phyloP scores from a whole-genome alignment of 169 alveolate species.

The Eimeria brunetti region DNA sequence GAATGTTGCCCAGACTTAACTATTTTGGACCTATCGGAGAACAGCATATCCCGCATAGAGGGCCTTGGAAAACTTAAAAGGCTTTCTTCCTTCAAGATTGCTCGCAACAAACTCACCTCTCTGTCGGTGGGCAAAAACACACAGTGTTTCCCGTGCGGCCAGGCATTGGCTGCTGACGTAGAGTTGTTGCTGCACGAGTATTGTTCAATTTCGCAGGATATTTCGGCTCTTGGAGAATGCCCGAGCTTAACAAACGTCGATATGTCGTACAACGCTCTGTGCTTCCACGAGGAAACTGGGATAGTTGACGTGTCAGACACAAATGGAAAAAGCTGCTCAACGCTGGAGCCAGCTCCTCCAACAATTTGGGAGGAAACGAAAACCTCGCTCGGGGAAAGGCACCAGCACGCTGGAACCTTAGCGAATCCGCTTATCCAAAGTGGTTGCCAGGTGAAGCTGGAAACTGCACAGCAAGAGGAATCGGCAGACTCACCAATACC shows the following conservation, averaged over 20 bases:
- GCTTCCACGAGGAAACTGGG: constrained; percentile 18
- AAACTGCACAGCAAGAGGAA: not conserved
- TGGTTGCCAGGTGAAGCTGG: not conserved
- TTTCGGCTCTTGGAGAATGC: constrained; percentile 88
- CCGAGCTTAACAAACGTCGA: constrained; percentile 89
- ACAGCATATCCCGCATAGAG: constrained; percentile 87
- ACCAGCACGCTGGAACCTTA: not conserved
- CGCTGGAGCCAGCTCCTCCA: not conserved
- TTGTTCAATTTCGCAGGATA: constrained; percentile 81
- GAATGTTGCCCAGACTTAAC: constrained; percentile 88
- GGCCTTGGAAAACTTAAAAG: constrained; percentile 78
- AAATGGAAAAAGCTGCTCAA: not conserved
- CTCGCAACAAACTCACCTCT: constrained; percentile 86
- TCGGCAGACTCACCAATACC: not conserved
- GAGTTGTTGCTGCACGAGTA: not conserved
- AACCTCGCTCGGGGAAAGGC: not conserved
- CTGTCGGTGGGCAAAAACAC: constrained; percentile 74
- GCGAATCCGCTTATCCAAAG: not conserved
- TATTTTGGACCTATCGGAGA: constrained; percentile 93
- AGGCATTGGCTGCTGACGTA: not conserved
- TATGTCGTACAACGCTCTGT: constrained; percentile 87
- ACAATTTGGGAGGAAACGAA: not conserved
- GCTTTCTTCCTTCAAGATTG: constrained; percentile 74
- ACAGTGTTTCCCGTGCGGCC: not conserved
- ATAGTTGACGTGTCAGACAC: not conserved